Percentiles rank a stretch among this genome's conserved stretches.
These are phyloP conservation scores for Exophiala oligosperma DNA, from an alignment of 2,329 filamentous ascomycete species.

Conservation along the genomic window DNA sequence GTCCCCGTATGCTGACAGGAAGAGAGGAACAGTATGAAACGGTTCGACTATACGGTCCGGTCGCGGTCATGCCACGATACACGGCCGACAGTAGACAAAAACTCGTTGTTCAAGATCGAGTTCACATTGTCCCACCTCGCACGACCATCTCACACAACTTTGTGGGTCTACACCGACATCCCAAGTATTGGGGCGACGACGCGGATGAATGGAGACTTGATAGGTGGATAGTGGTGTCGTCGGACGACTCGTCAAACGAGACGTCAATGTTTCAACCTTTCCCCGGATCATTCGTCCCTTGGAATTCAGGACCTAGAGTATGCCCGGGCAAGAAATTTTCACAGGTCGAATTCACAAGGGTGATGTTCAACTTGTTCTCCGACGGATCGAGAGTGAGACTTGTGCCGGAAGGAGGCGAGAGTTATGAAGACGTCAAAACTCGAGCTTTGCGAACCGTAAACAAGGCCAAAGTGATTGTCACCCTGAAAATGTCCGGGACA, in stretches of 20 bases:
- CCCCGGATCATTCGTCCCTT: slow-evolving; percentile 32
- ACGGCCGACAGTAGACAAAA: slow-evolving; percentile 16
- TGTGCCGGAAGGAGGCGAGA: slow-evolving; percentile 15
- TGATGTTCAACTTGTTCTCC: slow-evolving; percentile 28
- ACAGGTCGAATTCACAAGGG: slow-evolving; percentile 39
- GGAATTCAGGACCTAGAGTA: slow-evolving; percentile 33
- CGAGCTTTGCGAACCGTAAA: slow-evolving; percentile 11
- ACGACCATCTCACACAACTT: slow-evolving; percentile 30
- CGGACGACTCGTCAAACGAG: neutral
- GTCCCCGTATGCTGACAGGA: neutral
- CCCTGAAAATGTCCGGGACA: slow-evolving; percentile 16
- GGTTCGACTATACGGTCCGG: slow-evolving; percentile 30
- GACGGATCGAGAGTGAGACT: slow-evolving; percentile 17
- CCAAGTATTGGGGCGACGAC: slow-evolving; percentile 31
- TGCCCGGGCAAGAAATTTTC: slow-evolving; percentile 39
- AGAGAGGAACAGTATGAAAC: slow-evolving; percentile 28
- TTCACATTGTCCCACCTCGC: slow-evolving; percentile 24
- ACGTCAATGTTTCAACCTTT: slow-evolving; percentile 30
- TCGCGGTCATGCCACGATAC: slow-evolving; percentile 25
- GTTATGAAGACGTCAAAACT: slow-evolving; percentile 3
- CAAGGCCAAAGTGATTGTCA: slow-evolving; percentile 16
- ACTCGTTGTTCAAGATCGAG: slow-evolving; percentile 19
- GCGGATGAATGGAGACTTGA: slow-evolving; percentile 33
- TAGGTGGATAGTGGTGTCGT: slow-evolving; percentile 40
- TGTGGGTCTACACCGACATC: slow-evolving; percentile 34